A percentile compares a stretch with the other conserved stretches of the same genome.
These are phyloP conservation scores for Arthrobotrys iridis DNA, from an alignment of 2,329 filamentous ascomycete genomes.

Conservation along the genomic window DNA sequence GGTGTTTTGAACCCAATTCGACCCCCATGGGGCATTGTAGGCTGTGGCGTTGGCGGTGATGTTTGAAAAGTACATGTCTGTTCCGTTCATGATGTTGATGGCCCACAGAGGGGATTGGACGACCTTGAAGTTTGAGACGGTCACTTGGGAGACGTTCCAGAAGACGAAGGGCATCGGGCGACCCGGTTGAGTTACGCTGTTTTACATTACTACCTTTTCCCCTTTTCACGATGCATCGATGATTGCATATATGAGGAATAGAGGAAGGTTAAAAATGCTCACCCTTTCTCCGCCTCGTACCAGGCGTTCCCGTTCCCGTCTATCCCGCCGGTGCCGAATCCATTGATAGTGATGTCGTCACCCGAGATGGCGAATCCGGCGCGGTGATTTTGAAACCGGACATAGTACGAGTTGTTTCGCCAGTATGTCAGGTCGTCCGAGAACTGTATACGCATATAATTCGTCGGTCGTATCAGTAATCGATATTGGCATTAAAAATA, in stretches of 20 bases:
- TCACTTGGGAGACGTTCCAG: slow-evolving; percentile 69
- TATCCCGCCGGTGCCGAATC: slow-evolving; percentile 67
- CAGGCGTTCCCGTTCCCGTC: slow-evolving; percentile 68
- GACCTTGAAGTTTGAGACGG: slow-evolving; percentile 67
- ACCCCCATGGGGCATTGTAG: slow-evolving; percentile 65
- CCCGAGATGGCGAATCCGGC: slow-evolving; percentile 67
- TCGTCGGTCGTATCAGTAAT: no score
- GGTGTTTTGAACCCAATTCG: slow-evolving; percentile 70
- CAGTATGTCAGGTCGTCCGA: slow-evolving; percentile 68
- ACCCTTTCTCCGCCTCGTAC: slow-evolving; percentile 66
- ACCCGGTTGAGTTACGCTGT: slow-evolving; percentile 63
- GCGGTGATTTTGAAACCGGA: slow-evolving; percentile 69
- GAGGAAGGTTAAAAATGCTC: not conserved
- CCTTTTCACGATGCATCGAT: not conserved
- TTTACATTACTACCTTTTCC: not conserved
- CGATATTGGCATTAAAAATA: no score
- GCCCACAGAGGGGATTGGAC: slow-evolving; percentile 67
- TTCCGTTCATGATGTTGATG: slow-evolving; percentile 70
- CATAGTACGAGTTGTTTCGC: slow-evolving; percentile 67
- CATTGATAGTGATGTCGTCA: slow-evolving; percentile 66
- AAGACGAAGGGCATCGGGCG: slow-evolving; percentile 70
- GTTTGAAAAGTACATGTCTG: slow-evolving; percentile 66
- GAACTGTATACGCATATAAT: no score
- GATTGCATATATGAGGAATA: no score
- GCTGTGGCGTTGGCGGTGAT: slow-evolving; percentile 67